Base-by-base conservation (phyloP, 208 protist species). In the Wallacemonas sp. region DNA sequence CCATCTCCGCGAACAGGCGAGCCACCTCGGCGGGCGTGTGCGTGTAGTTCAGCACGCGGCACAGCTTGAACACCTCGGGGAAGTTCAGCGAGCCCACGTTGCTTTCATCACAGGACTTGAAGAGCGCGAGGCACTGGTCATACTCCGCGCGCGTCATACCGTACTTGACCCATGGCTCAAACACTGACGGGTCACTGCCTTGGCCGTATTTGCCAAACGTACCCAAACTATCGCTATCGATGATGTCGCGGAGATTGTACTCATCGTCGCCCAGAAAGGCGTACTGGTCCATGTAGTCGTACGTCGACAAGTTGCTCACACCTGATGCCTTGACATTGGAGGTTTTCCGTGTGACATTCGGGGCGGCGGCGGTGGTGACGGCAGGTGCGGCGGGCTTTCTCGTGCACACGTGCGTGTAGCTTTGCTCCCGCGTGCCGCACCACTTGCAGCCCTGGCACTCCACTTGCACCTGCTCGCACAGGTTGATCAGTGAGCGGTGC, bases 401-500 rank as follows among this genome's bases (percentile, higher is more conserved):
- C 18, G 18, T n/a, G 48, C 76, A 83, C 20, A 57, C 67, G 57
- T 85, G 83, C 1, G 39, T 39, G n/a, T 50, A 49, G 45, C 79
- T 63, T 12, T 66, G 20, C 50, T 86, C 76, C 1, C 86, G 83
- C 11, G 73, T 92, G 16, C 89, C 89, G 12, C 32, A 67, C 89
- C 89, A 95, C 22, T 70, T 66, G 41, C 89, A 95, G 28, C 61
- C 48, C 41, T 63, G 38, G 57, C 89, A 93, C 61, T 74, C 75
- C 33, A 89, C 82, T 22, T 39, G 68, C 16, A 93, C 72, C 44
- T 74, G 61, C 57, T 80, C 42, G n/a, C 84, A 77, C 59, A 95
- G 70, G 74, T 92, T 92, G 39, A 90, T 67, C 18, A 92, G 71
- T 20, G 76, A 77, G 41, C 86, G 86, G 66, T 95, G 83, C 14